Base-by-base conservation (phyloP, 805 yeast genomes). In the Ogataea methylovora region DNA sequence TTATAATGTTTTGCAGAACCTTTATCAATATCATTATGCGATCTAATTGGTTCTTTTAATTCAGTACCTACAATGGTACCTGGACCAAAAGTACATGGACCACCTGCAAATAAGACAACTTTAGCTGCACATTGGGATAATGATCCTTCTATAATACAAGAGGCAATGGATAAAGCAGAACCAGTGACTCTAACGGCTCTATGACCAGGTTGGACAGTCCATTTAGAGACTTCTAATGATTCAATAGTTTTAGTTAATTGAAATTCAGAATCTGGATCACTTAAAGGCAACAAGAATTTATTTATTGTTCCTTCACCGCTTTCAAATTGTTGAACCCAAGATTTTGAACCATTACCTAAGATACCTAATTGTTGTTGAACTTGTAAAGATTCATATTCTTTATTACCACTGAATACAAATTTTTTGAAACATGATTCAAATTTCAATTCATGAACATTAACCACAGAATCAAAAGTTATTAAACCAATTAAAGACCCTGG, bases 11-110 rank as follows among this genome's bases (percentile, higher is more conserved):
- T 80, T 36, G 95, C 94, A 32, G 71, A 61, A 49, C 90, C 97
- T 45, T 87, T 79, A 58, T 92, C 97, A 45, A 92, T 84, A 57
- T 92, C 98, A 52, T 84, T 85, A 62, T 92, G 99, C 8, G 98
- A 92, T 67, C 99, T 78, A 49, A 92, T 83, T 32, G 98, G 96
- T 61, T 92, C 98, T 56, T 84, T 84, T 56, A 92, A 71, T 58
- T 87, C 92, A 17, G 81, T 77, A 29, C 90, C 85, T 20, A 92
- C 99, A 45, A 92, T 86, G 56, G 84, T 66, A 48, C 99, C 99
- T 10, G 99, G 97, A 30, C 82, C 83, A 53, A 83, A 78, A 30
- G 98, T 92, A 56, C 96, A 80, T 32, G 96, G 94, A 42, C 98
- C 99, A 35, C 90, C 94, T 27, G 95, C 78, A 52, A 92, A 92